Base-by-base conservation (phyloP, 2,329 filamentous ascomycete genomes). In the Cryphonectria parasitica region DNA sequence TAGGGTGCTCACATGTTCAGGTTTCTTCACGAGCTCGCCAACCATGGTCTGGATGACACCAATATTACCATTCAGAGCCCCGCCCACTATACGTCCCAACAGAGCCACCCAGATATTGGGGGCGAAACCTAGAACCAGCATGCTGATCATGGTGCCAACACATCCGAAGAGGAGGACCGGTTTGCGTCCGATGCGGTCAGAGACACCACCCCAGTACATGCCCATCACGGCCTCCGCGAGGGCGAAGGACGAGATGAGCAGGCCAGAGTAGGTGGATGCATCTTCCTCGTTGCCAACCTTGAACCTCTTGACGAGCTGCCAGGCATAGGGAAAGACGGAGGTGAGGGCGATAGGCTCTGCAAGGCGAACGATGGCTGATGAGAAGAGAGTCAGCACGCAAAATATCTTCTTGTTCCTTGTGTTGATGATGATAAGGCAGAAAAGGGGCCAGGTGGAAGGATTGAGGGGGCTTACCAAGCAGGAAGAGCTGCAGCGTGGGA, bases 41-140 rank as follows among this genome's bases (percentile, higher is more conserved):
- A 97, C 95, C 92, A 97, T 97, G 25, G 94, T 97, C 80, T 97
- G 92, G 74, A 96, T 93, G 49, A 96, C 92, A 39, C 92, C 94
- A 75, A 97, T 94, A 77, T 97, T 97, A 71, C 95, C 95, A 79
- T 97, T 97, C 69, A 98, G 85, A 17, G 95, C 85, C 31, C 95
- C 94, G 58, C 94, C 95, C 19, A 96, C 78, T 61, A 90, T 88
- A 76, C 95, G 87, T 19, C 94, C 94, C 41, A 89, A 77, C 61
- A 98, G 83, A 22, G 95, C 95, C 70, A 95, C 81, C 91, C 93
- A 95, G 75, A 97, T 93, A 79, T 92, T 97, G 66, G 88, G 85
- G 10, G 94, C 90, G 76, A 97, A 89, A 41, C 95, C 95, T 11
- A 97, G 92, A 76, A 95, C 85, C 68, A 97, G 79, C 81, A 97